Conservation (phyloP, 129 eudicot species). For the Apium graveolens region DNA sequence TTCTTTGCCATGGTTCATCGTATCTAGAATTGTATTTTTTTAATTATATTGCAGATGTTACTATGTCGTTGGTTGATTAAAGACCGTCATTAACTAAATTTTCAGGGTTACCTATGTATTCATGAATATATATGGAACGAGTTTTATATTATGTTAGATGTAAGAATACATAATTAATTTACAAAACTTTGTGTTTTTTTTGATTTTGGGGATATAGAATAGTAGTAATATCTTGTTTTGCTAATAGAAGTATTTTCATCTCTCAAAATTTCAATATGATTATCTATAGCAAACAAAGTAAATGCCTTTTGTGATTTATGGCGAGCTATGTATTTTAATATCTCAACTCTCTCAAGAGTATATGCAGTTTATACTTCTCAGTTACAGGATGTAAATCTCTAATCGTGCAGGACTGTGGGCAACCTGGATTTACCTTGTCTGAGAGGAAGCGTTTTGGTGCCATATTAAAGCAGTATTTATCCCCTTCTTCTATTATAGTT, state of each 20-base stretch:
- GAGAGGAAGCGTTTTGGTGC: conserved; percentile 82
- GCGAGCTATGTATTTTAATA: neutral
- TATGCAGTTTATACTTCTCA: neutral
- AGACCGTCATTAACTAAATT: neutral
- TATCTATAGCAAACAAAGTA: neutral
- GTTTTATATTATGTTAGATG: neutral
- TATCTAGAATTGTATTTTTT: neutral
- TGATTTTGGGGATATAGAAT: neutral
- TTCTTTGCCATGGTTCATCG: neutral
- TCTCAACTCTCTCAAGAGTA: neutral
- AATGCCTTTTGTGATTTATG: neutral
- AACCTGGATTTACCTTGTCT: conserved; percentile 91
- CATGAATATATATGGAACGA: neutral
- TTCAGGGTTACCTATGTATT: neutral
- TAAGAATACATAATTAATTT: neutral
- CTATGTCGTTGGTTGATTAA: neutral
- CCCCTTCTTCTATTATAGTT: neutral
- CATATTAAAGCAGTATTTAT: conserved; percentile 69
- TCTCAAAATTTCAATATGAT: neutral
- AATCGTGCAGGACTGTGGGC: conserved; percentile 75
- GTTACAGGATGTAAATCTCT: conserved; percentile 13
- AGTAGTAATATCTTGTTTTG: neutral
- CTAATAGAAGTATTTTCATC: neutral
- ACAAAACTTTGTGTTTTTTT: neutral
- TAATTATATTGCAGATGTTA: neutral